phyloP scores from a whole-genome alignment of 1,139 yeast species.

The Diutina catenulata region DNA sequence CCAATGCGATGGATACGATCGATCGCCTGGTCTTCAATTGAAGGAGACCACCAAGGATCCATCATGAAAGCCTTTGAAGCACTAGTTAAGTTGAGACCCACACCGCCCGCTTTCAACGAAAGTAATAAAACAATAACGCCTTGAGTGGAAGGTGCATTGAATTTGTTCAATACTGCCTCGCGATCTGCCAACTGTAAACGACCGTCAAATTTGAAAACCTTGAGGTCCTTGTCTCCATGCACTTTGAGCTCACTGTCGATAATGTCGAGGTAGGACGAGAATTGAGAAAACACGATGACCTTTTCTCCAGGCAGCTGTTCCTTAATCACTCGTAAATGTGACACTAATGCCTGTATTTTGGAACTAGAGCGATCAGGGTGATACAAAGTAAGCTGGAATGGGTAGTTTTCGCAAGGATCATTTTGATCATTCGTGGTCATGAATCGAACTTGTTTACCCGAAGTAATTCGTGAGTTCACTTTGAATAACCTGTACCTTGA shows the following conservation, averaged over 20 bases:
- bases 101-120: conserved; percentile 91
- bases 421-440: conserved; percentile 17
- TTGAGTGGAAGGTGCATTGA: conserved; percentile 20
- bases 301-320: conserved; percentile 53
- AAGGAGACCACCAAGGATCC: conserved; percentile 99
- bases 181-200: conserved; percentile 59
- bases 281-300: conserved; percentile 84
- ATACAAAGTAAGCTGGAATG: conserved; percentile 28
- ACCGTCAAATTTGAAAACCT: conserved; percentile 68
- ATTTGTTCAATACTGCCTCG: conserved; percentile 44
- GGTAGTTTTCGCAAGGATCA: conserved; percentile 14
- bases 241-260: conserved; percentile 48
- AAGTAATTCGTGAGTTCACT: conserved; percentile 16
- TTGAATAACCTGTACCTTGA: conserved; percentile 33
- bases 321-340: conserved; percentile 42
- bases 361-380: conserved; percentile 51
- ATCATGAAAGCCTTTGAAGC: conserved; percentile 83
- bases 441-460: conserved; percentile 22
- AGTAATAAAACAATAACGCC: conserved; percentile 50
- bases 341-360: conserved; percentile 59
- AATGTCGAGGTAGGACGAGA: conserved; percentile 71
- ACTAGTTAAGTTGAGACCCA: conserved; percentile 78
- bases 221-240: conserved; percentile 29
- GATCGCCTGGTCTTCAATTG: conserved; percentile 89
- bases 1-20: conserved; percentile 92